phyloP scores from a whole-genome alignment of 805 yeast genomes.

The Metschnikowia kunwiensis region DNA sequence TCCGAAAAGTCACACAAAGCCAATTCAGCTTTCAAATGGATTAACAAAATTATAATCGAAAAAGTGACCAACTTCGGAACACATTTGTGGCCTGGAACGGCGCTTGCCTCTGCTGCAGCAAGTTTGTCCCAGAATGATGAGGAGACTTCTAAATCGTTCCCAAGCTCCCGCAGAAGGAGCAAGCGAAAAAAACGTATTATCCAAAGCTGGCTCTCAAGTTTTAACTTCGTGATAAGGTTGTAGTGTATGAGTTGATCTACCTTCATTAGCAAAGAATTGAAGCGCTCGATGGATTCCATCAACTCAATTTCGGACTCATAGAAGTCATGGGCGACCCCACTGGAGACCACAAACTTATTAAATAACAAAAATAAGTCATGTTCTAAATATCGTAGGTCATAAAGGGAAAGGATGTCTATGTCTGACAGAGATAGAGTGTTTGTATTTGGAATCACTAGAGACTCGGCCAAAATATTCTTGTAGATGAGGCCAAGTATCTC shows the following conservation, averaged over 20 bases:
- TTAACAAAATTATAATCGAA: conserved; percentile 40
- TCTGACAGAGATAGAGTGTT: conserved; percentile 25
- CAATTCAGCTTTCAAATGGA: conserved; percentile 43
- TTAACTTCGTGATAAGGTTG: conserved; percentile 40
- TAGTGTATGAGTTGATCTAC: conserved; percentile 49
- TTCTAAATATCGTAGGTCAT: conserved; percentile 34
- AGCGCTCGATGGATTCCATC: conserved; percentile 45
- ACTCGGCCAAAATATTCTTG: conserved; percentile 37
- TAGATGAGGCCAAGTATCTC: conserved; percentile 51
- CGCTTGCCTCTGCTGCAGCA: conserved; percentile 25
- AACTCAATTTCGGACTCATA: conserved; percentile 42
- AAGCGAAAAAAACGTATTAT: conserved; percentile 50
- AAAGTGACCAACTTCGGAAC: conserved; percentile 40
- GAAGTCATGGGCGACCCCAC: conserved; percentile 33
- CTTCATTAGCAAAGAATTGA: conserved; percentile 47
- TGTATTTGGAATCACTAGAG: conserved; percentile 19
- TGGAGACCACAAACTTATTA: conserved; percentile 39
- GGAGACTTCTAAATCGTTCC: conserved; percentile 32
- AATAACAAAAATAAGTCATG: conserved; percentile 46
- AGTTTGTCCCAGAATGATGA: conserved; percentile 50
- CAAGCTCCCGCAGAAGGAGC: conserved; percentile 47
- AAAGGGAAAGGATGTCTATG: conserved; percentile 35
- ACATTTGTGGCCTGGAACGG: conserved; percentile 4
- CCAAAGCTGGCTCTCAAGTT: conserved; percentile 53
- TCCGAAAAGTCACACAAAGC: conserved; percentile 52